Percentiles rank a stretch among this genome's conserved stretches.
These are phyloP conservation scores for Rheum nobile DNA, from an alignment of 148 eudicot species.

Conservation along the genomic window DNA sequence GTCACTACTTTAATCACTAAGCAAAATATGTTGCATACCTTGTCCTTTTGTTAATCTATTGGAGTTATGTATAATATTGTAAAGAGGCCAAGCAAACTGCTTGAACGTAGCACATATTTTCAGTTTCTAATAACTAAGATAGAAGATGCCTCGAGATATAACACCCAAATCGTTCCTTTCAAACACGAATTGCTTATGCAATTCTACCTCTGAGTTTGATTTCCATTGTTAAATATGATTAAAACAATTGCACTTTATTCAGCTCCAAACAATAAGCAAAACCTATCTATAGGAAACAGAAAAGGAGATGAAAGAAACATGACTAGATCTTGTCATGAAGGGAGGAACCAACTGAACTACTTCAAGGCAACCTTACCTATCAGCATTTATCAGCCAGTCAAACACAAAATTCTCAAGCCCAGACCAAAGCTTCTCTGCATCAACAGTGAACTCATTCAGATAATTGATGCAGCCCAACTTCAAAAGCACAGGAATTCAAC, in stretches of 20 bases:
- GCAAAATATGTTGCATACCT: neutral
- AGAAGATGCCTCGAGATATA: neutral
- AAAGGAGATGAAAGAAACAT: neutral
- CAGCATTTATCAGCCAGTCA: constrained; percentile 98
- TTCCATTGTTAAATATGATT: neutral
- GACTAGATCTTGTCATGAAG: neutral
- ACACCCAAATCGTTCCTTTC: neutral
- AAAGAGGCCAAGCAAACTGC: neutral
- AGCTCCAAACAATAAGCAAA: neutral
- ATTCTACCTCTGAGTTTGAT: neutral
- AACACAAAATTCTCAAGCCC: constrained; percentile 97
- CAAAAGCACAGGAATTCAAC: neutral
- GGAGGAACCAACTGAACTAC: neutral
- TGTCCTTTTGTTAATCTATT: neutral
- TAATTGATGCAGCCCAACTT: neutral
- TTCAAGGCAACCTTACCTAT: constrained; percentile 46
- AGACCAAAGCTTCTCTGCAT: constrained; percentile 93
- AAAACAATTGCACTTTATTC: neutral
- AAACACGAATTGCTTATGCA: neutral
- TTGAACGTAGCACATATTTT: neutral
- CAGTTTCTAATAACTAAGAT: neutral
- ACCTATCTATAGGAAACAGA: neutral
- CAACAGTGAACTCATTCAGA: constrained; percentile 11
- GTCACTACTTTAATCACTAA: neutral
- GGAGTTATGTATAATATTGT: neutral